Evolutionary conservation across 2,329 filamentous ascomycete species (phyloP).

Genomic region (Mollisiaceae sp.): DNA sequence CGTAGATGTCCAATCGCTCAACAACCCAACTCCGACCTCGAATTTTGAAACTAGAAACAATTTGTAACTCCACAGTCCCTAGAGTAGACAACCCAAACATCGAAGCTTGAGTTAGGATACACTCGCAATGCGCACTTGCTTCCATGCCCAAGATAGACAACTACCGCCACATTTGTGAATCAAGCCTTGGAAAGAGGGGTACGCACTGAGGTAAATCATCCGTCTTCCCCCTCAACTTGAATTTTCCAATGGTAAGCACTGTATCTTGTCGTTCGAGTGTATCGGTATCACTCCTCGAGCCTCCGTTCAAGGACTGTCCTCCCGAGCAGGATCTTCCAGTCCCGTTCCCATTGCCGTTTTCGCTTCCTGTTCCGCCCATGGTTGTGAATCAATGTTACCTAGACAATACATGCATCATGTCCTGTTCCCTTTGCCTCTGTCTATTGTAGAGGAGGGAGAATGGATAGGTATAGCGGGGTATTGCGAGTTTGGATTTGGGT

Average conservation of each 20-base stretch:
- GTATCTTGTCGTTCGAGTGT: conserved; percentile 25
- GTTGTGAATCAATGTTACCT: background rate
- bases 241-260: conserved; percentile 36
- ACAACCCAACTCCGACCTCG: background rate
- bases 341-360: background rate
- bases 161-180: background rate
- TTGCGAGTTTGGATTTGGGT: no score
- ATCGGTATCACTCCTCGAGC: conserved; percentile 13
- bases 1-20: background rate
- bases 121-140: background rate
- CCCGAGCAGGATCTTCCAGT: background rate
- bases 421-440: background rate
- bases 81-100: background rate
- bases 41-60: background rate
- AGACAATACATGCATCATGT: background rate
- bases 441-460: background rate
- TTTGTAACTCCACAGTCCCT: background rate
- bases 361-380: background rate
- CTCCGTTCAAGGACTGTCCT: background rate
- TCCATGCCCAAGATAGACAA: background rate
- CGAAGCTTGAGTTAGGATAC: background rate
- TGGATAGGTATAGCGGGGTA: no score
- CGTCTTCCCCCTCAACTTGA: conserved; percentile 42
- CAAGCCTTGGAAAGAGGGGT: background rate
- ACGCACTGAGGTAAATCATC: conserved; percentile 44